phyloP scores from a whole-genome alignment of 2,329 filamentous ascomycete species.

The Monosporascus cannonballus region DNA sequence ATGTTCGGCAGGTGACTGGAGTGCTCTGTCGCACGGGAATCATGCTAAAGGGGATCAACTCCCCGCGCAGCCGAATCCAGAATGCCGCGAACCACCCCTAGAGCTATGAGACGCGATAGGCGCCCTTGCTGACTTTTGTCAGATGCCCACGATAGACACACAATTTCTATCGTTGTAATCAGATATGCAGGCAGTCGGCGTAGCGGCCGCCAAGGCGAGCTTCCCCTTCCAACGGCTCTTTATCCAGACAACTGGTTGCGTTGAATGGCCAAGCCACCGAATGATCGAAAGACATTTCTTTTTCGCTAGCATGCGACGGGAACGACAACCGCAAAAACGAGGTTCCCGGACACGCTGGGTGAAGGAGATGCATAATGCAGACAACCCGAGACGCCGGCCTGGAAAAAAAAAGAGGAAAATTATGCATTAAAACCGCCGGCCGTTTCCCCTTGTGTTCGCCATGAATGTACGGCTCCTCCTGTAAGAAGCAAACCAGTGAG shows the following conservation, averaged over 20 bases:
- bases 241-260: too few species aligned
- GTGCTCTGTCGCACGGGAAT: conserved; percentile 6
- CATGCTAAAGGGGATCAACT: not conserved
- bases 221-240: too few species aligned
- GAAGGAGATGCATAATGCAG: conserved; percentile 1
- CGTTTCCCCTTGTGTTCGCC: conserved; percentile 1
- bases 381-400: not conserved
- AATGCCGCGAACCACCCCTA: conserved; percentile 7
- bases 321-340: not conserved
- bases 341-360: conserved; percentile 3
- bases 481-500: not conserved
- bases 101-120: not conserved
- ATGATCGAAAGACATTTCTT: not conserved
- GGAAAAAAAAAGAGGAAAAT: conserved; percentile 4
- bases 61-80: conserved; percentile 4
- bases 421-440: conserved; percentile 13
- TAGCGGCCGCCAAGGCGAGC: not conserved
- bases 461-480: not conserved
- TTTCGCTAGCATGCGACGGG: not conserved
- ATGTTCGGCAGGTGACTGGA: not conserved
- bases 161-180: too few species aligned
- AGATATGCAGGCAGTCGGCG: not conserved
- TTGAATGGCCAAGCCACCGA: not conserved
- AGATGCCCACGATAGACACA: not conserved
- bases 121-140: not conserved